Evolutionary conservation across 106 monocot species (phyloP).

Genomic region (Alisma plantagoaquatica): DNA sequence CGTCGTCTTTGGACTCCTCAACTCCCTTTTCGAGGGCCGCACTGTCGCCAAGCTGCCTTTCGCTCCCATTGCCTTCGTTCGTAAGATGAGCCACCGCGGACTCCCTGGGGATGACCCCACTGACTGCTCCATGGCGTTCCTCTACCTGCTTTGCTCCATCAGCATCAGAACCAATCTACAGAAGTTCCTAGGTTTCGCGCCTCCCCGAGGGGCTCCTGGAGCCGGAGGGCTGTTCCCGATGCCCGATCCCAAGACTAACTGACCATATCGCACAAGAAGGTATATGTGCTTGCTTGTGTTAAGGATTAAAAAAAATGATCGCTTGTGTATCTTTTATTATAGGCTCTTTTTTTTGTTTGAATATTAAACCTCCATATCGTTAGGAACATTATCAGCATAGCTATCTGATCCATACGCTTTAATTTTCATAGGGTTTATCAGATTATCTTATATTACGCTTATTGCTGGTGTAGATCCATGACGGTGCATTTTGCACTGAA

Average conservation of each 20-base stretch:
- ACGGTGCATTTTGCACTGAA: too few relatives aligned
- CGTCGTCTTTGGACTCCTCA: conserved; percentile 92
- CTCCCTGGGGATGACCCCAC: conserved; percentile 68
- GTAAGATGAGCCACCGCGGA: conserved; percentile 95
- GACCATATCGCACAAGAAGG: too few relatives aligned
- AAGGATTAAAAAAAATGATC: too few relatives aligned
- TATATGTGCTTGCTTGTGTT: too few relatives aligned
- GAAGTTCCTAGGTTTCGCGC: conserved; percentile 90
- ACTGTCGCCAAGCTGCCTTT: conserved; percentile 95
- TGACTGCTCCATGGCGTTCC: conserved; percentile 95
- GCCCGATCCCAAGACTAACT: conserved; percentile 79
- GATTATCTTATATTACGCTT: too few relatives aligned
- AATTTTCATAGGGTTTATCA: too few relatives aligned
- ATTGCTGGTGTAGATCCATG: too few relatives aligned
- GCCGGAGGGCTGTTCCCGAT: conserved; percentile 68
- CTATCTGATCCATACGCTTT: too few relatives aligned
- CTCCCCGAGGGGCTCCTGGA: conserved; percentile 72
- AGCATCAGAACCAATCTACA: conserved; percentile 96
- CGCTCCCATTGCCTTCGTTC: conserved; percentile 53
- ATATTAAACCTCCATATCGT: too few relatives aligned
- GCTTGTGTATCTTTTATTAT: too few relatives aligned
- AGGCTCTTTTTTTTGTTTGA: too few relatives aligned
- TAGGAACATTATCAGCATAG: too few relatives aligned
- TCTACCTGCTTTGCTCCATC: conserved; percentile 90
- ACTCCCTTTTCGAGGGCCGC: conserved; percentile 92